Evolutionary conservation across 495 filamentous ascomycete genomes (phyloP), one percentile per base, ranked within the genome.

Genomic region (Hyaloscypha bicolor): DNA sequence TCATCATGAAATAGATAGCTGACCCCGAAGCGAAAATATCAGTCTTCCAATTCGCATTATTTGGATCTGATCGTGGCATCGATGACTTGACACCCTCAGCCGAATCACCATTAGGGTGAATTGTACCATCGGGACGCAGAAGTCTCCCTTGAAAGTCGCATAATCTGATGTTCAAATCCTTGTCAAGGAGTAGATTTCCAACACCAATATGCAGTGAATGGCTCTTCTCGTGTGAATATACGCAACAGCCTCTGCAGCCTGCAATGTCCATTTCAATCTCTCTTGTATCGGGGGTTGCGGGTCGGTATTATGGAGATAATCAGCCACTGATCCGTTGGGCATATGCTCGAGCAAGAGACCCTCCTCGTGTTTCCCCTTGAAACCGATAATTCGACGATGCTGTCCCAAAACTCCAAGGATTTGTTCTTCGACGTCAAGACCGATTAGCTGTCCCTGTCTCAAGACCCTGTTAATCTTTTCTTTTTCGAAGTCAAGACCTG

Each of bases 11-110:
- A 45, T 75, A 75, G 19, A 75, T 69, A 1, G 66, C 60, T 55
- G 71, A 65, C 11, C 73, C 73, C 16, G 74, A 51, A n/a, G 73
- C 72, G 45, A 75, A 74, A 11, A 74, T 56, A 67, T 75, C 72
- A 21, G 72, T 75, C 21, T 57, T 66, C 9, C 37, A n/a, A 59
- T 60, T 42, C 22, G 66, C 63, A 29, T 63, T 12, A 19, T 66
- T 61, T n/a, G 21, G 35, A 37, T 70, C 5, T 9, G 14, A 3
- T 9, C 72, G 64, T 4, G 73, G 74, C 62, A 76, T 63, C 35
- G 21, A 75, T 19, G 66, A 66, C 61, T 73, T 76, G 2, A 65
- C 31, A 11, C 53, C 60, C 59, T 74, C 74, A 21, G 57, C 62
- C 3, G 66, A 70, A 12, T 63, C 19, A 9, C 68, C 73, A 60